Evolutionary conservation across 2,329 filamentous ascomycete genomes (phyloP), one percentile per base, ranked within the genome.

Genomic region (Penicillium glabrum): DNA sequence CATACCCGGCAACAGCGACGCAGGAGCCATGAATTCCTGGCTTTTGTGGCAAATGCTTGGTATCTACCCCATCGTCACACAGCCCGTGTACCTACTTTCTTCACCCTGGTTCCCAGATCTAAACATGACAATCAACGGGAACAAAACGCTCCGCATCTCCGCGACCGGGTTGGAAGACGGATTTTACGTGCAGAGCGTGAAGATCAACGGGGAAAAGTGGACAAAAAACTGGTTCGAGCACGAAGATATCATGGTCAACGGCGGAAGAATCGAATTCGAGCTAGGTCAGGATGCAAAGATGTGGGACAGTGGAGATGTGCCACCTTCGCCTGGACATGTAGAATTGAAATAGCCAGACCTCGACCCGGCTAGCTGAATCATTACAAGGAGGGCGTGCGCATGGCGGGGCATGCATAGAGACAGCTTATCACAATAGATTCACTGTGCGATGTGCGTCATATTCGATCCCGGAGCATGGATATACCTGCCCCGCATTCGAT

Each of bases 1-100:
- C 0, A 75, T 90, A 0, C 88, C 87, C 0, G 87, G 88, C 0
- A 90, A 90, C 71, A 85, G 82, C 41, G 87, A 90, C 67, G 86
- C 86, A 1, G 88, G 80, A 0, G 79, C 79, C 1, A 66, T 82
- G 60, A 79, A 81, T 44, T 79, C 76, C 45, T 83, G 80, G 80
- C 67, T 82, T 3, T 61, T 82, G 0, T 83, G 78, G 76, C 75
- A 81, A 55, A 77, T 83, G 67, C 60, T 82, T 0, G 80, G 80
- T 0, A 60, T 81, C 10, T 82, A 80, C 60, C 79, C 79, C 0
- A 69, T 82, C 2, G 77, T 79, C 24, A 80, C 78, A 0, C 79
- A 80, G 23, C 75, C 78, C 0, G 71, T 79, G 0, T 82, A 82
- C 61, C 68, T 82, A 4, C 64, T 81, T 1, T 74, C 74, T 5